Evolutionary conservation across 2,329 filamentous ascomycete species (phyloP), one percentile per base, ranked within the genome.

Genomic region (Ascochyta pisi): DNA sequence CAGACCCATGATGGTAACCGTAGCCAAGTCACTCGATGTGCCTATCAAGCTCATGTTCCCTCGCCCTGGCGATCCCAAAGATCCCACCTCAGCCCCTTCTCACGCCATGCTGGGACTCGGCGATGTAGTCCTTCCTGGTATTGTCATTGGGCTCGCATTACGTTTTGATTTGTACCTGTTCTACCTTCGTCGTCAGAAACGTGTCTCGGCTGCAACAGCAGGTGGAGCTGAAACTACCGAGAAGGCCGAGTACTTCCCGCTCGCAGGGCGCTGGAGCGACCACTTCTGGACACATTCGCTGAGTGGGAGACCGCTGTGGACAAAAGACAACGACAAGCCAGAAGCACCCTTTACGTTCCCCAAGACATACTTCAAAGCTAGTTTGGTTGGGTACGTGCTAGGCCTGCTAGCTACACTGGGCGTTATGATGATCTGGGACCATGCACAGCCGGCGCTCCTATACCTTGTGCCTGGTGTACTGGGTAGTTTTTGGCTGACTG

Each of bases 31-130:
- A 37, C 81, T 99, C 24, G 94, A 99, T 64, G 90, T 94, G 0
- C 95, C 94, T 0, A 95, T 97, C 74, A 98, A 97, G 73, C 84
- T 99, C 7, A 83, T 95, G 5, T 96, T 96, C 60, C 88, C 90
- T 1, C 83, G 84, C n/a, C 87, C 88, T 6, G 73, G 80, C 3
- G 71, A 76, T 31, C 73, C 80, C n/a, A 74, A 74, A 6, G 75
- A 79, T n/a, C 77, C 78, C 12, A 70, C 78, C 7, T 71, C 72
- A 4, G 67, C 75, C 35, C 65, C 66, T 56, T 74, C 79, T 24
- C 69, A 83, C 64, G 84, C 91, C 49, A 96, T 98, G 84, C 86
- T 99, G 7, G 94, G 94, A 0, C 83, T 98, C 0, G 94, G 94
- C n/a, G 94, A 99, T 70, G 90, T 99, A 54, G 90, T 96, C 1